Percentiles rank a stretch among this genome's conserved stretches.
phyloP scores from a whole-genome alignment of 2,329 filamentous ascomycete genomes.

The Colletotrichum musicola region DNA sequence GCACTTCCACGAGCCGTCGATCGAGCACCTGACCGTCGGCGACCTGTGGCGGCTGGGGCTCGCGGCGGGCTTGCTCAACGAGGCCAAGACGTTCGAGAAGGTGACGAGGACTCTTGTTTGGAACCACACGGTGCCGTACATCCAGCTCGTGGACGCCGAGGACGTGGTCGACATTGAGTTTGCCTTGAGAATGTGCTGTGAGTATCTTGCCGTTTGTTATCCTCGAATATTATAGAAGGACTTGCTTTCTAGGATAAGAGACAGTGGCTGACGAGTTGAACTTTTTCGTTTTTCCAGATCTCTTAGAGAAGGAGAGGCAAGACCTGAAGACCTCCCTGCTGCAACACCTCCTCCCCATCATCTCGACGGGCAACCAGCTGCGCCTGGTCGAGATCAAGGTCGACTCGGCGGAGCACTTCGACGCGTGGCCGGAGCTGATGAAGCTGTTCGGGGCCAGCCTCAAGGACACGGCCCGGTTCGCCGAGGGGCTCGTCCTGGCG shows the following conservation, averaged over 20 bases:
- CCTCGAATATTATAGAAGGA: background rate
- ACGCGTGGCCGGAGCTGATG: conserved; percentile 38
- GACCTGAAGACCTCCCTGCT: conserved; percentile 37
- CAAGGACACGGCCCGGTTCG: conserved; percentile 33
- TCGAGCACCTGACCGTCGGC: conserved; percentile 34
- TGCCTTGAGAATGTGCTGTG: conserved; percentile 37
- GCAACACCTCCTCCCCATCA: conserved; percentile 35
- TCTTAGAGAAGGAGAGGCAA: conserved; percentile 37
- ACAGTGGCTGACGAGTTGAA: conserved; percentile 8
- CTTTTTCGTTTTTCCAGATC: conserved; percentile 6
- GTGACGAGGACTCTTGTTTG: conserved; percentile 33
- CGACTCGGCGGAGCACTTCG: conserved; percentile 37
- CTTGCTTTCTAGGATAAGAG: conserved; percentile 4
- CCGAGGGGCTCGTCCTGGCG: conserved; percentile 30
- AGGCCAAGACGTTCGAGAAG: conserved; percentile 33
- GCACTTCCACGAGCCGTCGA: conserved; percentile 35
- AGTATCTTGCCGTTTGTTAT: background rate
- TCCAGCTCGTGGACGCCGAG: conserved; percentile 35
- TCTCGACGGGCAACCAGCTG: conserved; percentile 36
- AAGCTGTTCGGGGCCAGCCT: conserved; percentile 37
- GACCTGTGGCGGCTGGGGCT: conserved; percentile 35
- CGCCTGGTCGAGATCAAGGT: conserved; percentile 39
- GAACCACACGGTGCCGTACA: conserved; percentile 37
- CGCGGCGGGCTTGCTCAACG: conserved; percentile 36
- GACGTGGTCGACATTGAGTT: conserved; percentile 36